Evolutionary conservation across 1,139 yeast species (phyloP).

Genomic region (Yamadazyma sp.): DNA sequence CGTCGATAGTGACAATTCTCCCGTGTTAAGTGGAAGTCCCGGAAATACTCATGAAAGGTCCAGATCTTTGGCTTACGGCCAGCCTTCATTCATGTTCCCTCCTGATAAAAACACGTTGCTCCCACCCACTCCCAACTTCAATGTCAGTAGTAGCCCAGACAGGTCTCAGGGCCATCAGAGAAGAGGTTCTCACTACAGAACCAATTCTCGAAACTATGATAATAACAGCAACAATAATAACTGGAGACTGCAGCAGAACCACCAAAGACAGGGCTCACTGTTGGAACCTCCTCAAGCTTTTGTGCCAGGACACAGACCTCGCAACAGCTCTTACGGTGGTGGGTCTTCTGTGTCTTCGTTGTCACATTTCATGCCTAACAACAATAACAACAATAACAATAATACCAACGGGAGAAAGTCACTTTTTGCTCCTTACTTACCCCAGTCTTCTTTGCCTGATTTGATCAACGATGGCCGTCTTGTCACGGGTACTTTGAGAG

Average conservation of each 20-base stretch:
- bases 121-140: conserved; percentile 50
- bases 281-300: conserved; percentile 57
- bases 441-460: conserved; percentile 90
- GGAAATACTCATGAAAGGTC: conserved; percentile 31
- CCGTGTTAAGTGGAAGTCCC: conserved; percentile 20
- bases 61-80: conserved; percentile 45
- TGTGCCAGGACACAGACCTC: conserved; percentile 77
- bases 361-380: conserved; percentile 36
- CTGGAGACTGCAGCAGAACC: conserved; percentile 57
- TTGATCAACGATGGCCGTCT: conserved; percentile 85
- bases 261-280: conserved; percentile 27
- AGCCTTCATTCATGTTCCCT: conserved; percentile 46
- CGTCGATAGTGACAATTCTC: conserved; percentile 15
- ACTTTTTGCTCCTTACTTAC: conserved; percentile 91
- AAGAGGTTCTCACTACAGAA: conserved; percentile 53
- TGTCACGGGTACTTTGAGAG: conserved; percentile 90
- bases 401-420: conserved; percentile 64
- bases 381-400: conserved; percentile 24
- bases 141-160: conserved; percentile 42
- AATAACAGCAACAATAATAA: conserved; percentile 46
- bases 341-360: conserved; percentile 62
- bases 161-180: conserved; percentile 37
- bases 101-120: conserved; percentile 33
- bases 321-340: conserved; percentile 65
- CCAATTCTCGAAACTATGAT: conserved; percentile 60